phyloP scores from a whole-genome alignment of 106 monocot species.

The Iris macrosiphon region DNA sequence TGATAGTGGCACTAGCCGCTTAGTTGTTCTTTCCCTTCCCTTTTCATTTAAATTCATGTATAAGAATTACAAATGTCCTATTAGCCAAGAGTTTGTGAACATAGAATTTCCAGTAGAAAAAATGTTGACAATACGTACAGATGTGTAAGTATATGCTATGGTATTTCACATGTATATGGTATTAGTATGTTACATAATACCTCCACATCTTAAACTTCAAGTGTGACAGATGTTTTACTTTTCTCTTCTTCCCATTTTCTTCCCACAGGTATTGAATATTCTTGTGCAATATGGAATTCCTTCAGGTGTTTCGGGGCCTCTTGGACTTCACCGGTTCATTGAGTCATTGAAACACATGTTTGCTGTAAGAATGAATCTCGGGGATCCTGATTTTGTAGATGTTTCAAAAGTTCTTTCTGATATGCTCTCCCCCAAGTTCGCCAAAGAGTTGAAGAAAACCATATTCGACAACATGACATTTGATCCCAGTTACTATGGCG shows the following conservation, averaged over 20 bases:
- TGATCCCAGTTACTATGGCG: conserved; percentile 57
- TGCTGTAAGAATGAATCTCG: conserved; percentile 81
- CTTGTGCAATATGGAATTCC: conserved; percentile 61
- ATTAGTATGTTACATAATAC: background rate
- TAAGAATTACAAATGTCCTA: no score
- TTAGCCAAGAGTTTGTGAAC: no score
- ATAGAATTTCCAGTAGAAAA: no score
- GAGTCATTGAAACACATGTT: conserved; percentile 94
- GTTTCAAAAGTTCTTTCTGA: conserved; percentile 30
- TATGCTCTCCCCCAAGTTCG: conserved; percentile 75
- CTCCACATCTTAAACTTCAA: background rate
- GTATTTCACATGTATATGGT: no score
- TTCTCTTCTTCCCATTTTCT: conserved; percentile 8
- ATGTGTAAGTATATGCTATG: no score
- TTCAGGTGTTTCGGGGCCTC: conserved; percentile 54
- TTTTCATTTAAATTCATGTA: no score
- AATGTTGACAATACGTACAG: no score
- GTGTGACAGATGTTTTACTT: background rate
- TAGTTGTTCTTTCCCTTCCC: no score
- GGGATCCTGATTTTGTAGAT: conserved; percentile 81
- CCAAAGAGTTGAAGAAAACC: conserved; percentile 50
- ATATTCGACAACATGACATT: conserved; percentile 89
- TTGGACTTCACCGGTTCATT: conserved; percentile 76
- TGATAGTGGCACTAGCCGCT: no score
- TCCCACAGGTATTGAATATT: conserved; percentile 52